A percentile compares a stretch with the other conserved stretches of the same genome.
These are phyloP conservation scores for Fusarium mexicanum DNA, from an alignment of 2,329 filamentous ascomycete genomes.

Conservation along the genomic window DNA sequence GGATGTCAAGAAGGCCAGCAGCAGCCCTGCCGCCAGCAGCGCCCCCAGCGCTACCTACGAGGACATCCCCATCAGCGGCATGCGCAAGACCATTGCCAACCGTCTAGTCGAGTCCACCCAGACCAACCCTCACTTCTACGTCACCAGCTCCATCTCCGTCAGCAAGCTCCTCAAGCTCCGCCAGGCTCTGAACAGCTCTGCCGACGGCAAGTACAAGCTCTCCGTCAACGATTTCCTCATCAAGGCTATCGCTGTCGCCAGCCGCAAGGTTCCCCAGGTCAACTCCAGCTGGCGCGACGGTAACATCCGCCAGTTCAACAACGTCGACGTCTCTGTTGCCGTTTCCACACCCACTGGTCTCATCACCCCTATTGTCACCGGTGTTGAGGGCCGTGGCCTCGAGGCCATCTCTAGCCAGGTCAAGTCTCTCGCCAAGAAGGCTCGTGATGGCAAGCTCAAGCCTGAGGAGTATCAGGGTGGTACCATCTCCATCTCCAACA, in stretches of 20 bases:
- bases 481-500: slow-evolving; percentile 99
- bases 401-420: slow-evolving; percentile 87
- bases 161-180: slow-evolving; percentile 96
- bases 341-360: slow-evolving; percentile 92
- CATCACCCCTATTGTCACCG: slow-evolving; percentile 96
- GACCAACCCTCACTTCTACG: slow-evolving; percentile 98
- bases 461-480: slow-evolving; percentile 99
- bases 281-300: slow-evolving; percentile 96
- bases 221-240: slow-evolving; percentile 99
- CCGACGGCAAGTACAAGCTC: slow-evolving; percentile 96
- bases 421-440: slow-evolving; percentile 97
- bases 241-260: slow-evolving; percentile 91
- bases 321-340: slow-evolving; percentile 93
- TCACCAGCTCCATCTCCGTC: slow-evolving; percentile 90
- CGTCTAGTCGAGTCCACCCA: slow-evolving; percentile 88
- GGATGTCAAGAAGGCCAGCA: slow-evolving; percentile 88
- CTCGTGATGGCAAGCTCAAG: slow-evolving; percentile 97
- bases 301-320: slow-evolving; percentile 91
- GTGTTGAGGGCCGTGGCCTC: slow-evolving; percentile 86
- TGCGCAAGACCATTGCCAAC: slow-evolving; percentile 97
- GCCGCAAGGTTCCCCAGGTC: slow-evolving; percentile 91
- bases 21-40: slow-evolving; percentile 62
- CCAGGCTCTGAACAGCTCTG: slow-evolving; percentile 86
- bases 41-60: slow-evolving; percentile 76
- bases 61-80: slow-evolving; percentile 85